A percentile compares a stretch with the other conserved stretches of the same genome.
phyloP scores from a whole-genome alignment of 164 flowering plant species.

The Echeveria elegans region DNA sequence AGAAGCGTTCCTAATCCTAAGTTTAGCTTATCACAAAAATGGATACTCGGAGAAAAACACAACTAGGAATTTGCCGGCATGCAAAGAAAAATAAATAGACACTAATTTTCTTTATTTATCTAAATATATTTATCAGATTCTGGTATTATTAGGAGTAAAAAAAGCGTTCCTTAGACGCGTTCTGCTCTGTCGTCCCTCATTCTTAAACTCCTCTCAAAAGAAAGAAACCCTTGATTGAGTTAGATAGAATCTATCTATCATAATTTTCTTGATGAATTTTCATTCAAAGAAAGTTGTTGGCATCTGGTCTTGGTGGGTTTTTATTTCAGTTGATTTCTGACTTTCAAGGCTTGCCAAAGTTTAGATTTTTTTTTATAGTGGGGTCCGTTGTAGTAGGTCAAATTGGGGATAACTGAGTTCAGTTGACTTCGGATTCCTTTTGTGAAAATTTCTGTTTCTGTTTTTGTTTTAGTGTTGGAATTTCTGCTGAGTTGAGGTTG shows the following conservation, averaged over 20 bases:
- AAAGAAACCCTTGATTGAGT: background rate
- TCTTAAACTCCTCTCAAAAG: background rate
- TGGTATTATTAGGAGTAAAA: too few relatives aligned
- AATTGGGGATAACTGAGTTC: background rate
- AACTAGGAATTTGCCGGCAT: too few relatives aligned
- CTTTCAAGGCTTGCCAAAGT: background rate
- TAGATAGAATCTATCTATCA: background rate
- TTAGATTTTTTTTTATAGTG: background rate
- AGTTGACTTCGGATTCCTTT: background rate
- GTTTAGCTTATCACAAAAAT: too few relatives aligned
- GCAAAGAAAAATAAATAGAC: too few relatives aligned
- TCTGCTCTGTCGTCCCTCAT: background rate
- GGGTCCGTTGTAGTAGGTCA: background rate
- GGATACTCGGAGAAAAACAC: too few relatives aligned
- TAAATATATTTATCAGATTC: too few relatives aligned
- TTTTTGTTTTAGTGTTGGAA: background rate
- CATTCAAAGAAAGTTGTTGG: background rate
- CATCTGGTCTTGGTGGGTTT: background rate
- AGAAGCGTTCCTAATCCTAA: too few relatives aligned
- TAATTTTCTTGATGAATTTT: background rate
- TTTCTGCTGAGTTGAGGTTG: background rate
- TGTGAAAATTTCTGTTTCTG: background rate
- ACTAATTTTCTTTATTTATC: too few relatives aligned
- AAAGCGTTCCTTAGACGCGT: background rate
- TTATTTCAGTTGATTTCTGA: constrained; percentile 2